Conservation (phyloP, 108 stramenopile genomes). For the Schizochytrium sp. region DNA sequence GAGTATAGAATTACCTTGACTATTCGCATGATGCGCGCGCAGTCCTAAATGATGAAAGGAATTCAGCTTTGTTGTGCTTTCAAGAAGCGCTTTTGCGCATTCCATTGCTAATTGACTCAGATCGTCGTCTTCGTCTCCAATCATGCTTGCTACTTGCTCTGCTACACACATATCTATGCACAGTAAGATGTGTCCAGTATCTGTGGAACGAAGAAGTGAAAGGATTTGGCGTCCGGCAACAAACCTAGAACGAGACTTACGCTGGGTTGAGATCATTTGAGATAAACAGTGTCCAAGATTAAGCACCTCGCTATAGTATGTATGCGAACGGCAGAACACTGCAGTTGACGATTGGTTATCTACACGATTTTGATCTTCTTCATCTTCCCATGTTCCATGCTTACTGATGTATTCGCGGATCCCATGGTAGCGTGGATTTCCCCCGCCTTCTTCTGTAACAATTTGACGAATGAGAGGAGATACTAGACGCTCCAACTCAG, state of each 20-base stretch:
- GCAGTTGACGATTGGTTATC: neutral
- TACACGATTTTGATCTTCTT: neutral
- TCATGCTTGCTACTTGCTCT: neutral
- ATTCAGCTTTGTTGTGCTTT: neutral
- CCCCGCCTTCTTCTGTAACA: conserved; percentile 9
- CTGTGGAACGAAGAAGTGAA: neutral
- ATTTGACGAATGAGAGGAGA: neutral
- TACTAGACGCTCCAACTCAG: neutral
- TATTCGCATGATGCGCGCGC: neutral
- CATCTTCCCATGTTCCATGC: neutral
- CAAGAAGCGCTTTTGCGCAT: neutral
- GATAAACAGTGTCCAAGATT: conserved; percentile 6
- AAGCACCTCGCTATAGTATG: neutral
- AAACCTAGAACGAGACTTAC: neutral
- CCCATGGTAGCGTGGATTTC: neutral
- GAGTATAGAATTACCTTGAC: neutral
- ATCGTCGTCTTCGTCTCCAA: conserved; percentile 36
- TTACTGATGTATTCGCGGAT: neutral
- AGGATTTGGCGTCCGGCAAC: conserved; percentile 27
- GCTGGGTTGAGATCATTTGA: neutral
- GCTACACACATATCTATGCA: neutral
- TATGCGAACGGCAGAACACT: neutral
- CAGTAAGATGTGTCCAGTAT: neutral
- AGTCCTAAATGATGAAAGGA: neutral
- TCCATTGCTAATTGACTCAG: neutral